Base-by-base conservation (phyloP, 805 yeast species). In the Lipomyces lipofer region DNA sequence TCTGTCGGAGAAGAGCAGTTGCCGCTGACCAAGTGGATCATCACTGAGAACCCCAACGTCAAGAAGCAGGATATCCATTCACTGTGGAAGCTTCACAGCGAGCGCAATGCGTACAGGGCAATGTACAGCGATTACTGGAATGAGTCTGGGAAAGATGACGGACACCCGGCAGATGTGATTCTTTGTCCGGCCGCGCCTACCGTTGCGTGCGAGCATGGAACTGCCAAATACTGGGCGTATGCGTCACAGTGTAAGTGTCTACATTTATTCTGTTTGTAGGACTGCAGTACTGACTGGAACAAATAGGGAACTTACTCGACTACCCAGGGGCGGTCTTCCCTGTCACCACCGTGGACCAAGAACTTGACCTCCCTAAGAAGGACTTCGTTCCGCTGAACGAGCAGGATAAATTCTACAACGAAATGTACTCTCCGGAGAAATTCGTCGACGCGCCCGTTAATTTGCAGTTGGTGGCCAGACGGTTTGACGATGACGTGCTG, bases 171-270 rank as follows among this genome's bases (percentile, higher is more conserved):
- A 45, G 91, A 86, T 64, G 80, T 83, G 64, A 76, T 86, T 55
- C 69, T 86, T 43, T 78, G 85, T 48, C 91, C 92, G 56, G 78
- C 83, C 5, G 82, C 83, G 69, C 79, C 78, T 52, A 84, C 85
- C 59, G 83, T 82, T 47, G 88, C 94, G n/a, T 88, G 89, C 42
- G 77, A 76, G 50, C 80, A 85, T 21, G 80, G 78, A 45, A 75
- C 77, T 48, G 78, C 85, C 5, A 80, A 78, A 67, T 85, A 85
- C 70, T 87, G 94, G 91, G 86, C 91, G 2, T 87, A 87, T 74
- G 85, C 92, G 4, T 72, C 89, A 1, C 75, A 85, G 58, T 87
- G 60, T 52, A 38, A 21, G 57, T 52, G 24, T 19, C 29, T 15
- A 4, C 9, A 2, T 27, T 13, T 21, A 32, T 17, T 3, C 24